phyloP scores from a whole-genome alignment of 1,284 basidiomycete species.

The Trametes polyzona region DNA sequence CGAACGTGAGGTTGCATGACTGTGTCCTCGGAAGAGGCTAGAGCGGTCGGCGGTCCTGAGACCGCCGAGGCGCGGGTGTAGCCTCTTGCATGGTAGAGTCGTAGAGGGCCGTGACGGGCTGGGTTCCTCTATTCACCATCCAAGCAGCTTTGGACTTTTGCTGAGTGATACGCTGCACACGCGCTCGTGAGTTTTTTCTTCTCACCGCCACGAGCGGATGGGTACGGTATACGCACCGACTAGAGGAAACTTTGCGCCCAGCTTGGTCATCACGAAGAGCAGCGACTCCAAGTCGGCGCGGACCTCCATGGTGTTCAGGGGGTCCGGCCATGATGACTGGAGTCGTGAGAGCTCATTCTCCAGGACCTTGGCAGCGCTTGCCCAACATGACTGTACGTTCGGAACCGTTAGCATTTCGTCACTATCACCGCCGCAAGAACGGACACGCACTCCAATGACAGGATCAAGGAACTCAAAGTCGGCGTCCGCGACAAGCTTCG shows the following conservation, averaged over 20 bases:
- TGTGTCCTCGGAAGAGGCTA: constrained; percentile 11
- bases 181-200: background rate
- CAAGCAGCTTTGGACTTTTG: constrained; percentile 43
- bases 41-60: background rate
- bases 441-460: constrained; percentile 63
- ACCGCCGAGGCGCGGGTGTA: background rate
- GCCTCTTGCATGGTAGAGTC: constrained; percentile 10
- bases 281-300: constrained; percentile 64
- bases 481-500: constrained; percentile 62
- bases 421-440: constrained; percentile 10
- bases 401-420: background rate
- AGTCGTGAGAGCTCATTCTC: constrained; percentile 63
- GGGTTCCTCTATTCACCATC: constrained; percentile 32
- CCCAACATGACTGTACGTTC: constrained; percentile 65
- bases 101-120: constrained; percentile 11
- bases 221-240: constrained; percentile 45
- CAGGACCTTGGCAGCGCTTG: constrained; percentile 64
- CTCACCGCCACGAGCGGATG: background rate
- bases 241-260: constrained; percentile 62
- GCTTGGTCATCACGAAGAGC: constrained; percentile 64
- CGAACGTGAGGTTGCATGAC: constrained; percentile 28
- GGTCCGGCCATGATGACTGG: constrained; percentile 58
- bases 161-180: constrained; percentile 40
- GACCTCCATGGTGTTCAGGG: constrained; percentile 55
- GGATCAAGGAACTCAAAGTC: constrained; percentile 75